Percentiles rank a stretch among this genome's conserved stretches.
These are phyloP conservation scores for Aspergillus funiculosus DNA, from an alignment of 495 filamentous ascomycete species.

Conservation along the genomic window DNA sequence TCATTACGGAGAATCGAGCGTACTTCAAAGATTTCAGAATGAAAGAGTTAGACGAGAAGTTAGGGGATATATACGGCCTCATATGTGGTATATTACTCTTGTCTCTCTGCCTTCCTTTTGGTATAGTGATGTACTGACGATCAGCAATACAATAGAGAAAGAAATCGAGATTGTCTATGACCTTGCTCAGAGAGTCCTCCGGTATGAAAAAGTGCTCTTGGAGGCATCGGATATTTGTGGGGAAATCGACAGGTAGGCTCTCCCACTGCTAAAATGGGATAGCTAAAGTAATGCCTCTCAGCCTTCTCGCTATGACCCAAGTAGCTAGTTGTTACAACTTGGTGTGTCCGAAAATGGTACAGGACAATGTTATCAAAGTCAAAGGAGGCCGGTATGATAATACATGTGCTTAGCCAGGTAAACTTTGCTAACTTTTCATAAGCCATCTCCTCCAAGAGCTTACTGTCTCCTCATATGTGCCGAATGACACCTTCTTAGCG, in stretches of 20 bases:
- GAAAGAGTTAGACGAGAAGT: conserved; percentile 72
- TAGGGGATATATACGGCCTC: conserved; percentile 77
- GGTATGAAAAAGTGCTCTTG: conserved; percentile 62
- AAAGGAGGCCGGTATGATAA: conserved; percentile 62
- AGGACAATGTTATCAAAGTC: conserved; percentile 69
- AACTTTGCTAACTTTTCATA: conserved; percentile 13
- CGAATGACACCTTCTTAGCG: conserved; percentile 67
- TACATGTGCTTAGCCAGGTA: neutral
- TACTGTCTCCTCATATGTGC: conserved; percentile 76
- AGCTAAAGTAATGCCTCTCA: conserved; percentile 27
- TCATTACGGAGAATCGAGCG: conserved; percentile 61
- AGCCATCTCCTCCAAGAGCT: conserved; percentile 87
- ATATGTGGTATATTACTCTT: conserved; percentile 64
- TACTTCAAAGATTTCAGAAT: conserved; percentile 89
- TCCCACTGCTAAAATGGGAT: neutral
- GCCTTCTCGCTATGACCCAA: conserved; percentile 73
- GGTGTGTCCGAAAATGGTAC: conserved; percentile 61
- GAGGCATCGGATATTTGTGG: conserved; percentile 70
- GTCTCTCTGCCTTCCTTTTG: neutral
- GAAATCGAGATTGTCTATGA: conserved; percentile 87
- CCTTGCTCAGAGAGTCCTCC: conserved; percentile 64
- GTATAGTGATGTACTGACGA: neutral
- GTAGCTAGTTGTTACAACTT: conserved; percentile 73
- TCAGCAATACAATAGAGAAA: conserved; percentile 51
- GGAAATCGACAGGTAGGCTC: conserved; percentile 66